Evolutionary conservation across 495 filamentous ascomycete species (phyloP), one percentile per base, ranked within the genome.

Genomic region (Talaromyces wortmannii): DNA sequence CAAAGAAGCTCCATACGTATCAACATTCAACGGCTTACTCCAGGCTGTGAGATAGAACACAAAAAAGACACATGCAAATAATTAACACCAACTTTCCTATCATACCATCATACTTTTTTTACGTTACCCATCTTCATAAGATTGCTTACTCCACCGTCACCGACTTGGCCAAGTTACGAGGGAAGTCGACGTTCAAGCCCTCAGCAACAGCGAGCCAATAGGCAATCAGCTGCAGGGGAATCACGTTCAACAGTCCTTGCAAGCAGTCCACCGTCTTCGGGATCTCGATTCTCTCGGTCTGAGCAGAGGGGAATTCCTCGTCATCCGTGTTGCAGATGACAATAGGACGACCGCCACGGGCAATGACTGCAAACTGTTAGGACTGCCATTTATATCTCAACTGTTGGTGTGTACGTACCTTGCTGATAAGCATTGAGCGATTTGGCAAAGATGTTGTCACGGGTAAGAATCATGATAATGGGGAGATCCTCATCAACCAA

Each of bases 401-500:
- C 32, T 30, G n/a, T 13, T 17, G 40, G 23, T 18, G 18, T 45
- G 15, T 15, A 50, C 82, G 67, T 77, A 91, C 89, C 87, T 79
- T 98, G 94, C 75, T 98, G 94, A 68, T 97, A 98, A 62, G 94
- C 94, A 68, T 98, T 98, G 57, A 98, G 77, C 10, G 92, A 97
- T 76, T 98, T 98, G 68, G 85, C 85, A 75, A 97, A 98, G 65
- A 98, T 84, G 57, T 90, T 81, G 70, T 98, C 94, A 50, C 95
- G 86, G 23, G 94, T 98, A 33, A 98, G 78, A 61, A 98, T 97
- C 94, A 98, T 98, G 76, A 98, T 96, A 70, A 98, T 98, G 54
- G 94, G 94, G 31, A 98, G 82, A 70, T 95, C 91, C 80, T 97
- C 94, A 65, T 98, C 94, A 45, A 98, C 94, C 56, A 98, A 81